Conservation (phyloP, 768 basidiomycete genomes). For the Polyporus arcularius region DNA sequence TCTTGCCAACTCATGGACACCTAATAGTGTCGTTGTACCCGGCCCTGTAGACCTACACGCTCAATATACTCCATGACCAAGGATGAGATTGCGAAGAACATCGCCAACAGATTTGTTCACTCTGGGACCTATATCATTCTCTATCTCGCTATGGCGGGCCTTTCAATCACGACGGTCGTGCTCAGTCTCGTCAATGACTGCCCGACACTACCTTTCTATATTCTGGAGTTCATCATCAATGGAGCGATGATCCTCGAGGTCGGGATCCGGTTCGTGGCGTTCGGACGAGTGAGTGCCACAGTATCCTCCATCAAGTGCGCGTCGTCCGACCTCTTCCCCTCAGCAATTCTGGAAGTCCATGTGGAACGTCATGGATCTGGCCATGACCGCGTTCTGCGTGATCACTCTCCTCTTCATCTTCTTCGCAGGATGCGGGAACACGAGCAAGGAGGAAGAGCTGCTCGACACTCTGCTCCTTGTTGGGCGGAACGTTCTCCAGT, state of each 20-base stretch:
- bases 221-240: slow-evolving; percentile 89
- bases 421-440: slow-evolving; percentile 80
- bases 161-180: slow-evolving; percentile 84
- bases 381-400: slow-evolving; percentile 86
- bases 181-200: slow-evolving; percentile 84
- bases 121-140: slow-evolving; percentile 85
- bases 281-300: slow-evolving; percentile 73
- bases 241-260: slow-evolving; percentile 94
- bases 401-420: slow-evolving; percentile 87
- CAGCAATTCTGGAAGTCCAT: slow-evolving; percentile 98
- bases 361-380: slow-evolving; percentile 87
- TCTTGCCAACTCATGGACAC: slow-evolving; percentile 22
- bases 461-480: slow-evolving; percentile 91
- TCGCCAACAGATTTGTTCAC: slow-evolving; percentile 90
- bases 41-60: slow-evolving; percentile 56
- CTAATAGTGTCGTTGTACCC: slow-evolving; percentile 24
- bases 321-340: background rate
- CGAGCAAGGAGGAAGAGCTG: slow-evolving; percentile 91
- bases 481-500: slow-evolving; percentile 90
- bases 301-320: background rate
- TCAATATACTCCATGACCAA: slow-evolving; percentile 87
- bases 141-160: slow-evolving; percentile 85
- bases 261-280: slow-evolving; percentile 85
- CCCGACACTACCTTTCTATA: slow-evolving; percentile 84
- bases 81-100: slow-evolving; percentile 77